These are phyloP conservation scores for Ophiocordyceps robertsii DNA, from an alignment of 2,329 filamentous ascomycete species.

Conservation along the genomic window DNA sequence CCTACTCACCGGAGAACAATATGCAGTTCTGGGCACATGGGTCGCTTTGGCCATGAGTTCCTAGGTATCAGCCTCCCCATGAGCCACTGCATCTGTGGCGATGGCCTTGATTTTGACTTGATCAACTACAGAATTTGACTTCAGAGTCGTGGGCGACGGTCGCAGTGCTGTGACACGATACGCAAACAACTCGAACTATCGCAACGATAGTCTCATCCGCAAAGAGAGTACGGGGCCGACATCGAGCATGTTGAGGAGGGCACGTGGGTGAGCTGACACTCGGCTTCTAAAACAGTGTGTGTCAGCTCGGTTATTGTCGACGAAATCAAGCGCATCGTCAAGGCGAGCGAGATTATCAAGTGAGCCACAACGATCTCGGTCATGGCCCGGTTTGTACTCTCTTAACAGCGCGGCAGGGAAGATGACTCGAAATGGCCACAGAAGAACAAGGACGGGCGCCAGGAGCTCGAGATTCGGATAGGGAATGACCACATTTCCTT, in stretches of 20 bases:
- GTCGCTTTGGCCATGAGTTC: constrained; percentile 96
- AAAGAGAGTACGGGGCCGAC: constrained; percentile 63
- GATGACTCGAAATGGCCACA: constrained; percentile 97
- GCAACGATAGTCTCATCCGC: constrained; percentile 93
- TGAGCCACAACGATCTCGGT: constrained; percentile 25
- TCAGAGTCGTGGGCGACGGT: constrained; percentile 82
- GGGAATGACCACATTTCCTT: constrained; percentile 97
- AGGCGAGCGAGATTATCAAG: constrained; percentile 95
- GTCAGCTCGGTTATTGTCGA: constrained; percentile 82
- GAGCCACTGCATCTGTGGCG: not conserved
- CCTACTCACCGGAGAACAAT: not conserved
- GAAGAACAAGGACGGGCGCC: constrained; percentile 97
- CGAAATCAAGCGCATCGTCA: constrained; percentile 95
- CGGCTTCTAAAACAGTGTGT: constrained; percentile 57
- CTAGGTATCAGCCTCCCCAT: constrained; percentile 45
- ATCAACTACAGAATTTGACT: constrained; percentile 71
- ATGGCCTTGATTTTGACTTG: not conserved
- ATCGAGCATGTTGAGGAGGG: not conserved
- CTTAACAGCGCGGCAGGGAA: constrained; percentile 47
- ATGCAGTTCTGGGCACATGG: constrained; percentile 84
- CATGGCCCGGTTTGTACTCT: not conserved
- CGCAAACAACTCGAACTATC: constrained; percentile 98
- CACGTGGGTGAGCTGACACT: constrained; percentile 3
- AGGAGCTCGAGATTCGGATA: constrained; percentile 88
- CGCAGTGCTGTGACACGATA: constrained; percentile 89